Evolutionary conservation across 805 yeast genomes (phyloP), one percentile per base, ranked within the genome.

Genomic region (Yarrowia phangngaensis): DNA sequence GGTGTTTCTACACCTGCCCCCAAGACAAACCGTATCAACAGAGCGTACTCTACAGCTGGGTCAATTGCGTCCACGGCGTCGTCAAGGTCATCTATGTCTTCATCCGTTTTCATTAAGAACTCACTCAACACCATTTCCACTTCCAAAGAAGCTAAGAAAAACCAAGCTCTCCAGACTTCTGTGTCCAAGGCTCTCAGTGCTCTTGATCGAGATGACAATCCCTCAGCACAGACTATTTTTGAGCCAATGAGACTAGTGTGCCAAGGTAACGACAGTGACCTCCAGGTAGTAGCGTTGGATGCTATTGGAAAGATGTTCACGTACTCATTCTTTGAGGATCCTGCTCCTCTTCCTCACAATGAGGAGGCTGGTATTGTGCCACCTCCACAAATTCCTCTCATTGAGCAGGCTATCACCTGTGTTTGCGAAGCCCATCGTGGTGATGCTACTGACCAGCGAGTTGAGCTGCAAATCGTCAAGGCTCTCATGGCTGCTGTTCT

Each of bases 401-500:
- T 92, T 22, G 92, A 85, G 61, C 83, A 84, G 17, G 87, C 95
- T 0, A 84, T 90, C 31, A 83, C 82, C 55, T 84, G 88, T 12
- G 84, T 89, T 16, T 78, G 92, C 17, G 79, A 82, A 19, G 84
- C 95, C 55, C 90, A 86, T 63, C 85, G 82, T 53, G 95, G 95
- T 30, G 98, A 92, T 64, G 87, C 88, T 1, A 87, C 97, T 0
- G 95, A 89, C 61, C 84, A 84, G 17, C 79, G 75, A 51, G 78
- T 94, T 24, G 98, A 94, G 68, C 68, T 92, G 51, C 98, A 94
- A 67, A 90, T 92, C 9, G 83, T 90, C 23, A 79, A 95, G 60
- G 97, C 97, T 0, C 70, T 94, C 43, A 82, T 90, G 62, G 87
- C 92, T 54, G 90, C 95, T 45, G 82, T 88, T 12, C 71, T 90